Evolutionary conservation across 768 basidiomycete species (phyloP).

Genomic region (Gloeostereum incarnatum): DNA sequence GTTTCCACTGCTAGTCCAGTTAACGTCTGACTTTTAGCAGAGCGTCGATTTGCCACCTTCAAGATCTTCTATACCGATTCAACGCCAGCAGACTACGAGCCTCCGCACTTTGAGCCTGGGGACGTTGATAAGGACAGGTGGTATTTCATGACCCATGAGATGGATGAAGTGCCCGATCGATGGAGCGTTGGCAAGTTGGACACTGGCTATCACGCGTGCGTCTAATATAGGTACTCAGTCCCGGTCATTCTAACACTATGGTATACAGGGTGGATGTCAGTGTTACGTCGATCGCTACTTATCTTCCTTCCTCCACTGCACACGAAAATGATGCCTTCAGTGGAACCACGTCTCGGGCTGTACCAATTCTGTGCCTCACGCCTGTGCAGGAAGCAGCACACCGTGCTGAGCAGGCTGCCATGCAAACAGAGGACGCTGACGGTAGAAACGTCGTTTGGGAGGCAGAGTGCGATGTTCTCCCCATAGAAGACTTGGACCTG

Average conservation of each 20-base stretch:
- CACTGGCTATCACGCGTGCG: constrained; percentile 69
- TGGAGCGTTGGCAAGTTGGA: constrained; percentile 58
- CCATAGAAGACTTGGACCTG: constrained; percentile 30
- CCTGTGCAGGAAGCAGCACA: constrained; percentile 49
- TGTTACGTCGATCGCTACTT: constrained; percentile 65
- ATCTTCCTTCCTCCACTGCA: constrained; percentile 55
- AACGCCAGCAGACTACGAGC: constrained; percentile 78
- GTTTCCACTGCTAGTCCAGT: neutral
- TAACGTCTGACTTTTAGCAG: constrained; percentile 22
- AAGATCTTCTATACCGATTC: constrained; percentile 79
- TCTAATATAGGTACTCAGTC: constrained; percentile 2
- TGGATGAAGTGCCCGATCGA: constrained; percentile 66
- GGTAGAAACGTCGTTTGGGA: constrained; percentile 61
- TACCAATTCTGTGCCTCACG: constrained; percentile 29
- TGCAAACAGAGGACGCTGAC: constrained; percentile 54
- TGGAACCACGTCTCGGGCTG: constrained; percentile 30
- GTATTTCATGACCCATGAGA: constrained; percentile 73
- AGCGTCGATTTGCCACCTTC: constrained; percentile 79
- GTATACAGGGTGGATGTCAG: constrained; percentile 52
- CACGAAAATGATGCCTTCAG: constrained; percentile 48
- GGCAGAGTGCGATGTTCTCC: constrained; percentile 40
- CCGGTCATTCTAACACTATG: constrained; percentile 1
- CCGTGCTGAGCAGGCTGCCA: constrained; percentile 44
- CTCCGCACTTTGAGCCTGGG: constrained; percentile 67
- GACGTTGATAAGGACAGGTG: constrained; percentile 67